These are phyloP conservation scores for Petasospora rhodanensis DNA, from an alignment of 1,139 yeast species.

Conservation along the genomic window DNA sequence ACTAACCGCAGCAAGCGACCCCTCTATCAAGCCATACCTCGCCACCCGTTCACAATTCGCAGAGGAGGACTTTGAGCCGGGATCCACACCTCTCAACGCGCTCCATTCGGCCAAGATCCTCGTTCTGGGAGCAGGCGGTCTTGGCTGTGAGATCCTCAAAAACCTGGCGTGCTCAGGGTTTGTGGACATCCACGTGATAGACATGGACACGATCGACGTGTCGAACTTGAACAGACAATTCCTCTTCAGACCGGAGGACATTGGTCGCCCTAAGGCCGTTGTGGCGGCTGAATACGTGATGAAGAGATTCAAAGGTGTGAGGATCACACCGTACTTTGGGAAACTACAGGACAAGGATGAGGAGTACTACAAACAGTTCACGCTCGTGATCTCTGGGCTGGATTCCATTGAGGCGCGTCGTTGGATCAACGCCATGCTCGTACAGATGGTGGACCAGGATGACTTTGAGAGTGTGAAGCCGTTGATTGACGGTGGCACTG, in stretches of 20 bases:
- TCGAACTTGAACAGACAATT: constrained; percentile 91
- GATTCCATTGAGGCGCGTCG: constrained; percentile 89
- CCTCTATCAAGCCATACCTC: constrained; percentile 26
- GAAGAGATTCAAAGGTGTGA: constrained; percentile 42
- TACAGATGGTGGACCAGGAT: constrained; percentile 51
- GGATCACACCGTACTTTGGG: constrained; percentile 55
- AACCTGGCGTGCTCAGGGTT: constrained; percentile 79
- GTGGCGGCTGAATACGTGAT: constrained; percentile 67
- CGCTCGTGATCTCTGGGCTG: constrained; percentile 77
- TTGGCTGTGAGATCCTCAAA: constrained; percentile 91
- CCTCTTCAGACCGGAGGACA: constrained; percentile 65
- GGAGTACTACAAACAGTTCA: constrained; percentile 65
- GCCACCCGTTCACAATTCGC: constrained; percentile 34
- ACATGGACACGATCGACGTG: constrained; percentile 92
- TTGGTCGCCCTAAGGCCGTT: constrained; percentile 77
- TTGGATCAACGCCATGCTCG: constrained; percentile 80
- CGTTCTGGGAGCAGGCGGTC: constrained; percentile 90
- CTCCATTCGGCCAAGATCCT: constrained; percentile 30
- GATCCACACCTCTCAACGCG: constrained; percentile 26
- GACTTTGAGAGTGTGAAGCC: constrained; percentile 64
- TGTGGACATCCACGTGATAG: constrained; percentile 72
- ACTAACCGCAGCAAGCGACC: too few relatives aligned
- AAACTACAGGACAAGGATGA: constrained; percentile 68
- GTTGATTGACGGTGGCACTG: constrained; percentile 92
- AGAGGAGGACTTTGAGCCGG: constrained; percentile 33